phyloP scores from a whole-genome alignment of 495 filamentous ascomycete species.

The Aspergillus panamensis region DNA sequence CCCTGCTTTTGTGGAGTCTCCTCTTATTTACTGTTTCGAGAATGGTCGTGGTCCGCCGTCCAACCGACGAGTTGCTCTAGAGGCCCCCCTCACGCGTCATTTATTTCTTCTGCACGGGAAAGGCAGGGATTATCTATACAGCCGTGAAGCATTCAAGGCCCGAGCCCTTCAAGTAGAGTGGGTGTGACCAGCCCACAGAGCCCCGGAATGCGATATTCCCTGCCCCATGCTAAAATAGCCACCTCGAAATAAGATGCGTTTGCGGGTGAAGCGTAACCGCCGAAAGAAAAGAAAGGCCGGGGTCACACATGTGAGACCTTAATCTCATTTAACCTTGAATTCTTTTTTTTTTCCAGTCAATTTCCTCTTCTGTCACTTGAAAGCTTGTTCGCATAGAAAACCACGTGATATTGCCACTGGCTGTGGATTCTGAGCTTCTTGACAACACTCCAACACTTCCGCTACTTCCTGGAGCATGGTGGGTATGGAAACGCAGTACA shows the following conservation, averaged over 20 bases:
- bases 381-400: neutral
- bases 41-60: neutral
- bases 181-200: neutral
- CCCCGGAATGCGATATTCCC: neutral
- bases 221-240: neutral
- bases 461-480: neutral
- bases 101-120: neutral
- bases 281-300: neutral
- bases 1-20: neutral
- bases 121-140: neutral
- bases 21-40: neutral
- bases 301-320: neutral
- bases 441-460: neutral
- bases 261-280: neutral
- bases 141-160: neutral
- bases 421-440: neutral
- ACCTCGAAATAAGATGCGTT: neutral
- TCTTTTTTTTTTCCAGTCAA: constrained; percentile 7
- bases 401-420: constrained; percentile 2
- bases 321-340: constrained; percentile 7
- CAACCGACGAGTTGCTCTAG: neutral
- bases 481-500: neutral
- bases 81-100: neutral
- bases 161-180: neutral
- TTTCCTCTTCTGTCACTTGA: constrained; percentile 1